Base-by-base conservation (phyloP, 176 grass and related monocot genomes). In the Phoenix dactylifera region DNA sequence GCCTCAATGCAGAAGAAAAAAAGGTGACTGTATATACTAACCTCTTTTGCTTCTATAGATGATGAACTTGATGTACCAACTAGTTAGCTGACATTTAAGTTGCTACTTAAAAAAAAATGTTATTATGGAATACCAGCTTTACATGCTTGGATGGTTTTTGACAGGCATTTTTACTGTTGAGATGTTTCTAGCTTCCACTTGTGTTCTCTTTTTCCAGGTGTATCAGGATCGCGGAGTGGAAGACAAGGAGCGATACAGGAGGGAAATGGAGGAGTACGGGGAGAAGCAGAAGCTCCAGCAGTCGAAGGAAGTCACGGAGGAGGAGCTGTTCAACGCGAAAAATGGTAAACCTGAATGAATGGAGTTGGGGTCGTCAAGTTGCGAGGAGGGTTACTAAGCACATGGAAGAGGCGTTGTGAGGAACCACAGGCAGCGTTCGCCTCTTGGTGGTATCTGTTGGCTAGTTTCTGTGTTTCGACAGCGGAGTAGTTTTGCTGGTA, bases 1-100 rank as follows among this genome's bases (percentile, higher is more conserved):
- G 74, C 49, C 78, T 81, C 57, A 70, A 12, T 3, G 54, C 57
- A 30, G 77, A 86, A 55, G 83, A 77, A 62, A 81, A 63, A 64
- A 55, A 28, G 67, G 83, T 86, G 32, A 23, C 59, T 67, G 18
- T 3, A 22, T 44, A 12, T 12, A 44, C 1, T 2, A 19, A 9
- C 5, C 15, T 50, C 4, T 24, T 26, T 49, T 65, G 0, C 1
- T 54, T 9, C 4, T 4, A 49, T 3, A 4, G 6, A 17, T 3
- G 32, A 49, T 7, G 39, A 10, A 24, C 6, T 16, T 25, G 20
- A 1, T 9, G 20, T 50, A 4, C n/a, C 50, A 12, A 4, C n/a
- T 63, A 12, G 18, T 30, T 1, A 49, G 22, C 35, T 64, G 12
- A 52, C 10, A 44, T 44, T 44, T 44, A 44, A 12, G 10, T 44